Evolutionary conservation across 768 basidiomycete genomes (phyloP), one percentile per base, ranked within the genome.

Genomic region (Lactifluus volemus): DNA sequence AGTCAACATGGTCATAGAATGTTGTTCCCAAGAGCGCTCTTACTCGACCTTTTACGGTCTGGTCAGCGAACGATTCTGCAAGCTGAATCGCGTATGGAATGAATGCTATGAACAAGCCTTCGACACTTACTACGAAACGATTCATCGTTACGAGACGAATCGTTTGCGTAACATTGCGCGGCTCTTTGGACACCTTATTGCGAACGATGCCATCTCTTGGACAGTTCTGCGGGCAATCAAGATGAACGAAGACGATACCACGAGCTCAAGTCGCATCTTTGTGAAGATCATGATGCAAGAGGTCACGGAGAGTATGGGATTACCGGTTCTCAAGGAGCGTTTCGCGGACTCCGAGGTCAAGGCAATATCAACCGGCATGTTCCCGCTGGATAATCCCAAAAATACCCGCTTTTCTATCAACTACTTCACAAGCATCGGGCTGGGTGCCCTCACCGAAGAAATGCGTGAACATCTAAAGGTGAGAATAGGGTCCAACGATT

Each of bases 111-210:
- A 99, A 72, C 74, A 83, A 59, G 90, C 93, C 1, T 98, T 98
- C 74, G 73, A 70, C 48, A 89, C 82, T 70, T 98, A 98, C 74
- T 99, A 94, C 77, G 85, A 83, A 21, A 98, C 97, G 5, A 92
- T 98, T 68, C 97, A 99, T 77, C 88, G 97, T 63, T 98, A 98
- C 74, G 97, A 99, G 74, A 97, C 97, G 19, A 99, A 98, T 74
- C 90, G 95, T 11, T 79, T 99, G 21, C 92, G 97, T 55, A 99
- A 98, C 71, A 97, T 99, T 64, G 90, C 92, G 10, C 85, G 94
- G 47, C 93, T 99, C 78, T 98, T 99, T 67, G 97, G 97, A 1
- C 94, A 97, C 70, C 78, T 98, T 29, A 63, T 98, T 61, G 82
- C 89, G 7, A 85, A 82, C 19, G 97, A 99, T 71, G 81, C 91